These are phyloP conservation scores for Starmera quercuum DNA, from an alignment of 805 yeast species.

Conservation along the genomic window DNA sequence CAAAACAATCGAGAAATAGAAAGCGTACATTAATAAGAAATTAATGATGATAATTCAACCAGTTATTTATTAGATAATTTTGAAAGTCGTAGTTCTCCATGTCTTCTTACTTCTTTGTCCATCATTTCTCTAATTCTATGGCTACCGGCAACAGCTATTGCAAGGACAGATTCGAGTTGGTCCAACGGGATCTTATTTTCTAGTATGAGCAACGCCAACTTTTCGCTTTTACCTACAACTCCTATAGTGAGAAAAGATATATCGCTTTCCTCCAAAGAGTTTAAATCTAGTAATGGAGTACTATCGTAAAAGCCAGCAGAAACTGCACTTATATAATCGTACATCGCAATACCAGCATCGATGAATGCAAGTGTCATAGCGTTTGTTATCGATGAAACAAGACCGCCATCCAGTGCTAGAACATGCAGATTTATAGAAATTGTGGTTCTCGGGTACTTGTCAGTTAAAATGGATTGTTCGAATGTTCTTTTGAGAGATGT, in stretches of 20 bases:
- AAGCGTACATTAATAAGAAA: not conserved
- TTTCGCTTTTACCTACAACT: slow-evolving; percentile 74
- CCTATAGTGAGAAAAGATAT: slow-evolving; percentile 79
- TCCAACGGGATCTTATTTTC: slow-evolving; percentile 87
- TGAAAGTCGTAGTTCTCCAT: slow-evolving; percentile 53
- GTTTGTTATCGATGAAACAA: slow-evolving; percentile 71
- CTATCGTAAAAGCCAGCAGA: slow-evolving; percentile 72
- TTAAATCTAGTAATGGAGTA: slow-evolving; percentile 78
- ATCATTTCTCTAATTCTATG: slow-evolving; percentile 74
- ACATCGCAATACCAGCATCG: slow-evolving; percentile 94
- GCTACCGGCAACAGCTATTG: slow-evolving; percentile 82
- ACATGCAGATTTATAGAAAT: slow-evolving; percentile 74
- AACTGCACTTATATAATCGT: slow-evolving; percentile 79
- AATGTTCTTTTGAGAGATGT: slow-evolving; percentile 64
- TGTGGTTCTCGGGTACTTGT: slow-evolving; percentile 75
- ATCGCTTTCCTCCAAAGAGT: slow-evolving; percentile 75
- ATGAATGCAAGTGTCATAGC: slow-evolving; percentile 84
- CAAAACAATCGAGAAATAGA: slow-evolving; percentile 7
- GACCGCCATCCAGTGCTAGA: slow-evolving; percentile 84
- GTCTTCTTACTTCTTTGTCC: slow-evolving; percentile 77
- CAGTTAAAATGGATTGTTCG: slow-evolving; percentile 63
- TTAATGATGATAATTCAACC: too few relatives aligned
- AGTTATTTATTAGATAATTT: slow-evolving; percentile 25
- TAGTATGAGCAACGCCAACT: slow-evolving; percentile 64
- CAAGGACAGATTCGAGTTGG: slow-evolving; percentile 63